Base-by-base conservation (phyloP, 2,329 filamentous ascomycete species). In the Fusarium sp. region DNA sequence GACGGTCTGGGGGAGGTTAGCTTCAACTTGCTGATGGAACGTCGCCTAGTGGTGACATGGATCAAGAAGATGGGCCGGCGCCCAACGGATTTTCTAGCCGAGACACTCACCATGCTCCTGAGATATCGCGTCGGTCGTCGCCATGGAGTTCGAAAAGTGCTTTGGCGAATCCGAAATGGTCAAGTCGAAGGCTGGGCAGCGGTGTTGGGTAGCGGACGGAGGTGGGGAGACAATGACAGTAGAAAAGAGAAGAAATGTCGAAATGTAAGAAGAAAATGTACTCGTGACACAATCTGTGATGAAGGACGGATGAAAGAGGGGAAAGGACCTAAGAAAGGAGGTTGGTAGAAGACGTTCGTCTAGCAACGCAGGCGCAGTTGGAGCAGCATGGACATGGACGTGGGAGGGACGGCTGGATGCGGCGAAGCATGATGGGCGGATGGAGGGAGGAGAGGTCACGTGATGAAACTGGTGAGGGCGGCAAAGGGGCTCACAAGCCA, bases 1-100 rank as follows among this genome's bases (percentile, higher is more conserved):
- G 88, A 76, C 91, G 90, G 82, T 95, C 93, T 95, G 84, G 77
- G 77, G 84, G 81, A 34, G 58, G 78, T 85, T 78, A 85, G 84
- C 64, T 37, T 70, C 27, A 63, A 60, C 35, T 32, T 62, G 65
- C 63, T 65, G 43, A 66, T 58, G 50, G 25, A 45, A 50, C 20
- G 59, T 61, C 52, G 14, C 32, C 30, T 43, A 37, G 61, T 69
- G 76, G 65, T 64, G 65, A 60, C 65, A 61, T 66, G 27, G 48
- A 60, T 18, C 45, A 20, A 35, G 48, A 37, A 64, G 58, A 48
- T 37, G 66, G 25, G 27, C 58, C 32, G 32, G 11, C 6, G 8
- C 25, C 50, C 18, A 7, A 10, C 16, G 37, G 8, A 43, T 9
- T 6, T 6, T 3, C 27, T 32, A 25, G 50, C 13, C 0, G 10